Percentiles rank a stretch among this genome's conserved stretches.
phyloP scores from a whole-genome alignment of 257 asterid species.

The Capsicum pubescens region DNA sequence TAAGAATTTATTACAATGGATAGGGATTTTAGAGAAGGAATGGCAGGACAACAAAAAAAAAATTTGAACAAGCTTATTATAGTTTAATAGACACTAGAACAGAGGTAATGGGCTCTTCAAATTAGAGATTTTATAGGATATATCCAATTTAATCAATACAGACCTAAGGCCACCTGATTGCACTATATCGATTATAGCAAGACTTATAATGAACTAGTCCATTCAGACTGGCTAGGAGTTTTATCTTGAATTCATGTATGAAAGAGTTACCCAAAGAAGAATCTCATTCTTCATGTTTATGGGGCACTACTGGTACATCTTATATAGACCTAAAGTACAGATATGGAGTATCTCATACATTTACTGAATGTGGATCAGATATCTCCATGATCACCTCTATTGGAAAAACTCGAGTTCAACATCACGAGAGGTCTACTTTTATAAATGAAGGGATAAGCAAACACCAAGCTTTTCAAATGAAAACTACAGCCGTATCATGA shows the following conservation, averaged over 20 bases:
- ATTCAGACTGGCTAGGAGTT: slow-evolving; percentile 98
- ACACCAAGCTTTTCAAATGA: slow-evolving; percentile 48
- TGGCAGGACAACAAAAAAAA: slow-evolving; percentile 47
- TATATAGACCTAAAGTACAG: slow-evolving; percentile 61
- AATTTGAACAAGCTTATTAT: slow-evolving; percentile 52
- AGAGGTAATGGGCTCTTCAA: slow-evolving; percentile 59
- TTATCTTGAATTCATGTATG: slow-evolving; percentile 92
- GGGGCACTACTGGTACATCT: slow-evolving; percentile 46
- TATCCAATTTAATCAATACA: slow-evolving; percentile 56
- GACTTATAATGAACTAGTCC: slow-evolving; percentile 83
- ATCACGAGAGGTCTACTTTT: slow-evolving; percentile 44
- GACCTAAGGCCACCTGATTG: slow-evolving; percentile 62
- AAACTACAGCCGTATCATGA: slow-evolving; percentile 46
- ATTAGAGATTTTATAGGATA: slow-evolving; percentile 61
- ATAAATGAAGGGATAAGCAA: slow-evolving; percentile 51
- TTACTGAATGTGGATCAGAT: slow-evolving; percentile 56
- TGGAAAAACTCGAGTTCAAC: slow-evolving; percentile 54
- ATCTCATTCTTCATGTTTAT: slow-evolving; percentile 53
- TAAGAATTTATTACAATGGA: slow-evolving; percentile 49
- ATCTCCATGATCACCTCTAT: slow-evolving; percentile 47
- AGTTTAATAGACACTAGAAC: slow-evolving; percentile 55
- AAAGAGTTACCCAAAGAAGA: slow-evolving; percentile 80
- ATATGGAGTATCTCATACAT: slow-evolving; percentile 51
- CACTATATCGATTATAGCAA: slow-evolving; percentile 52
- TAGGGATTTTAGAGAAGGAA: slow-evolving; percentile 51